These are phyloP conservation scores for Tylopilus rubrobrunneus DNA, from an alignment of 768 basidiomycete species.

Conservation along the genomic window DNA sequence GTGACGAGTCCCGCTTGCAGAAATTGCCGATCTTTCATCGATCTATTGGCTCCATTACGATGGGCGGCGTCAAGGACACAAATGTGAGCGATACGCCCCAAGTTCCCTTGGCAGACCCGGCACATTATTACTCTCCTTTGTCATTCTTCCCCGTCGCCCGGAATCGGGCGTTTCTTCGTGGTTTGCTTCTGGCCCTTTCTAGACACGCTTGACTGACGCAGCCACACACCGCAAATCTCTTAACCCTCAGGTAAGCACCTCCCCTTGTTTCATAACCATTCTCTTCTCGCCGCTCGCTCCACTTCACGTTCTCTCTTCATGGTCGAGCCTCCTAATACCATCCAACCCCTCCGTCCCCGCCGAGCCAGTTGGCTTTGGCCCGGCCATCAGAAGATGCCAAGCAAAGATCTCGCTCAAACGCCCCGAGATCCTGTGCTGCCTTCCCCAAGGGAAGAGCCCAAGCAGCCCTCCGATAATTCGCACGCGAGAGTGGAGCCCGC, in stretches of 20 bases:
- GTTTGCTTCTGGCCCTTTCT: conserved; percentile 21
- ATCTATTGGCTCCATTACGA: conserved; percentile 9
- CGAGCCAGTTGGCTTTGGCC: conserved; percentile 30
- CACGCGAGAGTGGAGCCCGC: background rate
- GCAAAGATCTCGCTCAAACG: conserved; percentile 12
- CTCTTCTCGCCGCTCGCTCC: conserved; percentile 3
- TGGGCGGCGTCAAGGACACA: conserved; percentile 25
- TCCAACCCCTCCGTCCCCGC: conserved; percentile 13
- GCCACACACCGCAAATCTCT: conserved; percentile 27
- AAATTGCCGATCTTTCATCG: background rate
- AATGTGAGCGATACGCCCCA: conserved; percentile 24
- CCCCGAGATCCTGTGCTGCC: conserved; percentile 17
- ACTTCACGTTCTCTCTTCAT: conserved; percentile 16
- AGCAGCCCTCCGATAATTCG: conserved; percentile 1
- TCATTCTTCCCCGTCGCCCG: background rate
- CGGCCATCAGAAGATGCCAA: conserved; percentile 20
- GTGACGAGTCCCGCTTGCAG: background rate
- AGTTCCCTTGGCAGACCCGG: background rate
- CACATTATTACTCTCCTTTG: background rate
- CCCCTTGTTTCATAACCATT: conserved; percentile 12
- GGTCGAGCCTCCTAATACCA: conserved; percentile 16
- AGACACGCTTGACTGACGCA: conserved; percentile 27
- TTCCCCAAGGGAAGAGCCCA: conserved; percentile 14
- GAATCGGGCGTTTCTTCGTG: conserved; percentile 11
- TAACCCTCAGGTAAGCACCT: conserved; percentile 29